A percentile compares a stretch with the other conserved stretches of the same genome.
Conservation (phyloP, 2,329 filamentous ascomycete species). For the Beauveria australis region DNA sequence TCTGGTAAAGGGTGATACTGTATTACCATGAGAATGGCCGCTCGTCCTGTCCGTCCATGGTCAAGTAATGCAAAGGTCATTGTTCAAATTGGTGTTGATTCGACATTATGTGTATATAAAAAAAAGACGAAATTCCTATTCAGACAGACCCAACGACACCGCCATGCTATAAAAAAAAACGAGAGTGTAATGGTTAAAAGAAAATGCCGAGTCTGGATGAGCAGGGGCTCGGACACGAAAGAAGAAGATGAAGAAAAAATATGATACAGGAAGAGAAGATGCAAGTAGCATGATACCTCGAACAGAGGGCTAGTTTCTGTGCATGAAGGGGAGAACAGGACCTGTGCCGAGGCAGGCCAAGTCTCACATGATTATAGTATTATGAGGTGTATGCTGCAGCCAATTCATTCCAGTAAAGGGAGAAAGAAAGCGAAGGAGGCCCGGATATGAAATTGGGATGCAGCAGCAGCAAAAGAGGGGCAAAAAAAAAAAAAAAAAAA, state of each 20-base stretch:
- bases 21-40: too few species aligned
- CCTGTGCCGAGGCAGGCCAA: not conserved
- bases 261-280: slow-evolving; percentile 6
- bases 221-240: not conserved
- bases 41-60: not conserved
- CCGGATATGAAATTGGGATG: slow-evolving; percentile 1
- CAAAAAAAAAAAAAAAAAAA: not conserved
- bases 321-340: not conserved
- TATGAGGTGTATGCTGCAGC: not conserved
- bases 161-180: slow-evolving; percentile 10
- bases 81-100: not conserved
- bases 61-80: too few species aligned
- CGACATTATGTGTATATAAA: not conserved
- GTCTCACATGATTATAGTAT: slow-evolving; percentile 9
- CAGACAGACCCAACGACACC: slow-evolving; percentile 7
- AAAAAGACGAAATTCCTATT: not conserved
- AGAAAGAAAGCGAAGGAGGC: slow-evolving; percentile 11
- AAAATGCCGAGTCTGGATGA: not conserved
- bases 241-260: not conserved
- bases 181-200: not conserved
- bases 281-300: not conserved
- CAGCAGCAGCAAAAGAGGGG: slow-evolving; percentile 13
- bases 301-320: not conserved
- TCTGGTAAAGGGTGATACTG: too few species aligned
- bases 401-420: not conserved